Evolutionary conservation across 2,329 filamentous ascomycete genomes (phyloP).

Genomic region (Metarhizium rileyi): DNA sequence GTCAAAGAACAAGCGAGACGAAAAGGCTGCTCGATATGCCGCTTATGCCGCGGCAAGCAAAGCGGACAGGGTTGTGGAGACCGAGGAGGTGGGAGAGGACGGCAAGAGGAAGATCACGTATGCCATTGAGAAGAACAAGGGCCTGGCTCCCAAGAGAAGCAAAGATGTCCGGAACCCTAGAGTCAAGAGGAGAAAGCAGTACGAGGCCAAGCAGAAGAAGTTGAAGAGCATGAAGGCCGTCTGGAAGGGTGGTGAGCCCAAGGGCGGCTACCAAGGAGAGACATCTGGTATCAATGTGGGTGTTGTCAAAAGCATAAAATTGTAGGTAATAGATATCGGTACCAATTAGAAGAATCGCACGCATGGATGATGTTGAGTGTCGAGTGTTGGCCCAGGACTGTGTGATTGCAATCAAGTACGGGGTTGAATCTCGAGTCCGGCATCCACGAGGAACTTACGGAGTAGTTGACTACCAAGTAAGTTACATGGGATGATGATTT

Average conservation of each 20-base stretch:
- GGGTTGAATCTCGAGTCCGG: too few relatives aligned
- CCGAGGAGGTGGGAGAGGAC: slow-evolving; percentile 64
- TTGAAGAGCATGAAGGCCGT: slow-evolving; percentile 73
- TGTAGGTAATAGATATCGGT: slow-evolving; percentile 45
- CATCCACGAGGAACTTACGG: too few relatives aligned
- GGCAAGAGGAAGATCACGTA: slow-evolving; percentile 91
- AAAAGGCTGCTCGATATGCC: slow-evolving; percentile 51
- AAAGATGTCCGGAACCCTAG: slow-evolving; percentile 92
- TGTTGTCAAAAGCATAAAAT: slow-evolving; percentile 85
- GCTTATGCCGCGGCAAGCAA: slow-evolving; percentile 53
- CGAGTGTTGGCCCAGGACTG: neutral
- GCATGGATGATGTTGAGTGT: neutral
- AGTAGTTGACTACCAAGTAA: too few relatives aligned
- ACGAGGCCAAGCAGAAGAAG: slow-evolving; percentile 96
- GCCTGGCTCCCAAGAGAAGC: slow-evolving; percentile 76
- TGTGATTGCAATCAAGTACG: neutral
- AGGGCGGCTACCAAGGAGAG: slow-evolving; percentile 83
- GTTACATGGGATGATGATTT: too few relatives aligned
- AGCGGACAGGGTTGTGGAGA: slow-evolving; percentile 51
- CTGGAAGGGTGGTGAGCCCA: slow-evolving; percentile 77
- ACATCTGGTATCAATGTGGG: slow-evolving; percentile 91
- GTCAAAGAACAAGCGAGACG: slow-evolving; percentile 62
- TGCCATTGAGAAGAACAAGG: slow-evolving; percentile 96
- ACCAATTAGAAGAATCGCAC: neutral
- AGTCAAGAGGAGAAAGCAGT: slow-evolving; percentile 98